phyloP scores from a whole-genome alignment of 306 rosid species.

The Sophora flavescens region DNA sequence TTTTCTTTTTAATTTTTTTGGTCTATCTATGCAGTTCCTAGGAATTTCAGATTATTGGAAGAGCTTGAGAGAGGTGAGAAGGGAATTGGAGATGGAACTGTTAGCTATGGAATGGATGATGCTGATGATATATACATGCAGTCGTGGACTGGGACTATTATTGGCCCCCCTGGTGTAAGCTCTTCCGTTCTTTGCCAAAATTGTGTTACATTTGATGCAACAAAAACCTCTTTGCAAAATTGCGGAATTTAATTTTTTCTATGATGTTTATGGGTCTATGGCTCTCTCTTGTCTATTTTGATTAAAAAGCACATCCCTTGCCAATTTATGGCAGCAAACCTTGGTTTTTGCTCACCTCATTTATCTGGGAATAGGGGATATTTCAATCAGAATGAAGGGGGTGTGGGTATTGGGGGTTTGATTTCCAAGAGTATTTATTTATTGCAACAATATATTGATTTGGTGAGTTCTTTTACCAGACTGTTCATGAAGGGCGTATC shows the following conservation, averaged over 20 bases:
- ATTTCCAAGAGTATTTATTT: conserved; percentile 11
- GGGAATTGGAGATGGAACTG: conserved; percentile 99
- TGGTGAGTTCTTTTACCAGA: conserved; percentile 57
- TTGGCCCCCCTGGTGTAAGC: conserved; percentile 94
- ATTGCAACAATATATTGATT: conserved; percentile 23
- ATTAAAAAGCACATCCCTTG: conserved; percentile 6
- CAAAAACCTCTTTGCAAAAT: conserved; percentile 19
- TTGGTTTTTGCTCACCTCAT: background rate
- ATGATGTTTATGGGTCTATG: background rate
- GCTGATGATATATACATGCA: conserved; percentile 96
- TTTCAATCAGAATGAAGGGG: conserved; percentile 35
- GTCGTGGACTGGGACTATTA: conserved; percentile 97
- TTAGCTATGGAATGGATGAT: conserved; percentile 99
- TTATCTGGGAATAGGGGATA: conserved; percentile 22
- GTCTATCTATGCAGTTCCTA: conserved; percentile 72
- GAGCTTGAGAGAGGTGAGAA: conserved; percentile 99
- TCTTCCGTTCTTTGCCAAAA: conserved; percentile 30
- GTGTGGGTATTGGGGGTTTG: conserved; percentile 23
- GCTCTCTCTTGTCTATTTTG: conserved; percentile 19
- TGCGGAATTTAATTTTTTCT: conserved; percentile 22
- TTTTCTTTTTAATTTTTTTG: conserved; percentile 24
- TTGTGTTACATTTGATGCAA: conserved; percentile 33
- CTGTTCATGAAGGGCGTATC: conserved; percentile 95
- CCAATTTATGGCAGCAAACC: background rate
- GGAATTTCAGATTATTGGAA: conserved; percentile 94